phyloP scores from a whole-genome alignment of 164 flowering plant species.

The Houttuynia cordata region DNA sequence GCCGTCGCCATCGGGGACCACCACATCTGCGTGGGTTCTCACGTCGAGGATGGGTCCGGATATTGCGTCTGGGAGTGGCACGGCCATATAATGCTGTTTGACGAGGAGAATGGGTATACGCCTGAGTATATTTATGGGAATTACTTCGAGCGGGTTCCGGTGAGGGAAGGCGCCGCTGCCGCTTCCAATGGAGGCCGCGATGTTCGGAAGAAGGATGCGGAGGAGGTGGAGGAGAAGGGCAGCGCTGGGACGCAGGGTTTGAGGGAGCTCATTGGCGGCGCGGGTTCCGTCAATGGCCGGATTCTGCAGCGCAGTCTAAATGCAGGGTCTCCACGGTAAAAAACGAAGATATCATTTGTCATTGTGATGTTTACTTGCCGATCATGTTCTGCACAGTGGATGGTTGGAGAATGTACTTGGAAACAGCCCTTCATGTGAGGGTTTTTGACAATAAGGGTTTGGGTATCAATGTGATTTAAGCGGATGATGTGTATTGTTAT shows the following conservation, averaged over 20 bases:
- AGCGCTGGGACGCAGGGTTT: constrained; percentile 46
- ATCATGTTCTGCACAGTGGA: neutral
- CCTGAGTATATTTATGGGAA: constrained; percentile 94
- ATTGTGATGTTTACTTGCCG: neutral
- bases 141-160: constrained; percentile 57
- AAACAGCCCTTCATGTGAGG: neutral
- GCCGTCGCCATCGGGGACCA: constrained; percentile 75
- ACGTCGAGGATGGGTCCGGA: constrained; percentile 50
- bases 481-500: neutral
- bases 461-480: neutral
- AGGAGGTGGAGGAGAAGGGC: constrained; percentile 25
- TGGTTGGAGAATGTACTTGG: neutral
- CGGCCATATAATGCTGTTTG: constrained; percentile 83
- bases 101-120: constrained; percentile 66
- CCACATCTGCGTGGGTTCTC: constrained; percentile 75
- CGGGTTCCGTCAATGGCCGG: constrained; percentile 29
- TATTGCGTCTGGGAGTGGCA: constrained; percentile 99
- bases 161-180: constrained; percentile 4
- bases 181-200: constrained; percentile 1
- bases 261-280: constrained; percentile 53
- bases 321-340: constrained; percentile 19
- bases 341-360: neutral
- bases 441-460: neutral
- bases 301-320: constrained; percentile 61
- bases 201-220: constrained; percentile 6